phyloP scores from a whole-genome alignment of 2,329 filamentous ascomycete species.

The Cercospora sp. region DNA sequence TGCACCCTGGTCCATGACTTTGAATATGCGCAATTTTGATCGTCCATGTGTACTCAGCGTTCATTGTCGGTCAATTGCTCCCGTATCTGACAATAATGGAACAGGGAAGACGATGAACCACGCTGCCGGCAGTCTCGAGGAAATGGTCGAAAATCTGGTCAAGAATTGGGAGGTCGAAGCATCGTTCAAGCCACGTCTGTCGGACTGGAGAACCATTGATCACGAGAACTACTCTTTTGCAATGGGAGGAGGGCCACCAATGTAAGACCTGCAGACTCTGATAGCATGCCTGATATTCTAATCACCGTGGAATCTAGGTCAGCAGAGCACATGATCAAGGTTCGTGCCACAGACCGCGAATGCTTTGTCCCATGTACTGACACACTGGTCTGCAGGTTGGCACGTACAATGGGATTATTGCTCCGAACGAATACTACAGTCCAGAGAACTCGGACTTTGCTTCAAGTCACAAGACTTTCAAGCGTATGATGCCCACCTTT shows the following conservation, averaged over 20 bases:
- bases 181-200: slow-evolving; percentile 62
- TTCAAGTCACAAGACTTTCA: slow-evolving; percentile 68
- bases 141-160: slow-evolving; percentile 67
- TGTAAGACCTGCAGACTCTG: slow-evolving; percentile 33
- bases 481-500: slow-evolving; percentile 71
- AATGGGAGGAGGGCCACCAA: slow-evolving; percentile 60
- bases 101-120: slow-evolving; percentile 61
- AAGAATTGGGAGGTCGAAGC: slow-evolving; percentile 75
- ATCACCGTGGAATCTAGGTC: slow-evolving; percentile 30
- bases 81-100: slow-evolving; percentile 17
- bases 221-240: slow-evolving; percentile 60
- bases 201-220: slow-evolving; percentile 67
- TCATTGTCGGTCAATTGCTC: background rate
- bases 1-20: background rate
- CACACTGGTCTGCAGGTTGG: slow-evolving; percentile 46
- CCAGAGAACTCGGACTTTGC: slow-evolving; percentile 62
- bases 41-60: background rate
- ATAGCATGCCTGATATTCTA: background rate
- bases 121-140: slow-evolving; percentile 56
- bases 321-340: slow-evolving; percentile 63
- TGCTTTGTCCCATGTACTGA: background rate
- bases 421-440: slow-evolving; percentile 64
- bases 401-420: slow-evolving; percentile 68
- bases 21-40: background rate
- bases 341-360: background rate